These are phyloP conservation scores for Podospora pseudoanserina DNA, from an alignment of 495 filamentous ascomycete species.

Conservation along the genomic window DNA sequence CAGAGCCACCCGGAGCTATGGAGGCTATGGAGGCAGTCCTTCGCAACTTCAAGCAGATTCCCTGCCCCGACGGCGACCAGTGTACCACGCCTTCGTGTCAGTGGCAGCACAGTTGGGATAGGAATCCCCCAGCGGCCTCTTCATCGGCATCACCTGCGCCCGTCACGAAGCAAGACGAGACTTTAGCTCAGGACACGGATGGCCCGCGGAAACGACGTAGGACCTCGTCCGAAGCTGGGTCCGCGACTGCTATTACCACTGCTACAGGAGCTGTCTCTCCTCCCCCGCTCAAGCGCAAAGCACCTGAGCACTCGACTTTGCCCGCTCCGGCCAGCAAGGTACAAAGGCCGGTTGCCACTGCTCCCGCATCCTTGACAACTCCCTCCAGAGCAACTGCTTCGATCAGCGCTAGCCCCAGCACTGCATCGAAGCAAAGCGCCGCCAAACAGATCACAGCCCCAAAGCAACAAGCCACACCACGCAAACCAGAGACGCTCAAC, in stretches of 20 bases:
- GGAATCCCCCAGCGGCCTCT: constrained; percentile 15
- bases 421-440: neutral
- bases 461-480: constrained; percentile 18
- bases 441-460: constrained; percentile 6
- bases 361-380: constrained; percentile 5
- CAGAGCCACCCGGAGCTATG: neutral
- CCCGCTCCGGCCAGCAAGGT: neutral
- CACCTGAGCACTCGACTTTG: neutral
- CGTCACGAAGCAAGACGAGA: neutral
- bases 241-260: neutral
- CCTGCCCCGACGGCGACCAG: constrained; percentile 58
- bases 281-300: constrained; percentile 27
- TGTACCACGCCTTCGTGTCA: constrained; percentile 41
- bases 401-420: neutral
- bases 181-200: constrained; percentile 13
- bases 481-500: constrained; percentile 59
- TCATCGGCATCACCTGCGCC: constrained; percentile 5
- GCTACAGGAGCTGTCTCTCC: constrained; percentile 2
- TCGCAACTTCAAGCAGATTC: constrained; percentile 60
- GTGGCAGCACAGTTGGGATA: constrained; percentile 40
- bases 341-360: neutral
- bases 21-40: constrained; percentile 61
- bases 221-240: constrained; percentile 21
- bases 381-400: neutral
- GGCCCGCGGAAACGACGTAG: constrained; percentile 34